Evolutionary conservation across 192 early-diverging fungal genomes (phyloP).

Genomic region (Powellomyces hirtus): DNA sequence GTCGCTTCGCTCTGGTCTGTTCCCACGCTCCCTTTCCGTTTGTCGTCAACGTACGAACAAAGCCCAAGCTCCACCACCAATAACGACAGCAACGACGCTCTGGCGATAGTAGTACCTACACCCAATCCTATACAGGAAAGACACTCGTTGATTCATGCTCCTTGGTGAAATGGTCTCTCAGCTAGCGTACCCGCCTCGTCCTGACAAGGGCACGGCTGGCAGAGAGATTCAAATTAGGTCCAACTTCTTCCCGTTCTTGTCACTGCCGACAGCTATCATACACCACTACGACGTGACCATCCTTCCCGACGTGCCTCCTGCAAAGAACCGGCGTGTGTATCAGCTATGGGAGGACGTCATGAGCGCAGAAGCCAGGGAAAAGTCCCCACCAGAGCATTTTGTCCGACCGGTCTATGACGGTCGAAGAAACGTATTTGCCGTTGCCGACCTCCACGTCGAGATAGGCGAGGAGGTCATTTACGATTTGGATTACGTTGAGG

Average conservation of each 20-base stretch:
- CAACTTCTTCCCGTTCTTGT: conserved; percentile 79
- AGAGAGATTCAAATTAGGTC: conserved; percentile 46
- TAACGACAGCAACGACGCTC: too few relatives aligned
- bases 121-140: too few relatives aligned
- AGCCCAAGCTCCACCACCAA: too few relatives aligned
- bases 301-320: conserved; percentile 73
- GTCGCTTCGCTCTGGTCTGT: too few relatives aligned
- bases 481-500: conserved; percentile 55
- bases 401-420: conserved; percentile 80
- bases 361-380: background rate
- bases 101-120: too few relatives aligned
- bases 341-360: conserved; percentile 55
- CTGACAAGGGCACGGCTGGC: conserved; percentile 37
- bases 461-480: conserved; percentile 49
- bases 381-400: conserved; percentile 6
- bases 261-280: conserved; percentile 64
- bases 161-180: too few relatives aligned
- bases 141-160: too few relatives aligned
- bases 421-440: conserved; percentile 71
- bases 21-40: too few relatives aligned
- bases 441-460: background rate
- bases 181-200: conserved; percentile 45
- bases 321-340: conserved; percentile 70
- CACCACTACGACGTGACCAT: conserved; percentile 88
- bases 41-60: too few relatives aligned